Evolutionary conservation across 148 eudicot genomes (phyloP), one percentile per base, ranked within the genome.

Genomic region (Limonium bicolor): DNA sequence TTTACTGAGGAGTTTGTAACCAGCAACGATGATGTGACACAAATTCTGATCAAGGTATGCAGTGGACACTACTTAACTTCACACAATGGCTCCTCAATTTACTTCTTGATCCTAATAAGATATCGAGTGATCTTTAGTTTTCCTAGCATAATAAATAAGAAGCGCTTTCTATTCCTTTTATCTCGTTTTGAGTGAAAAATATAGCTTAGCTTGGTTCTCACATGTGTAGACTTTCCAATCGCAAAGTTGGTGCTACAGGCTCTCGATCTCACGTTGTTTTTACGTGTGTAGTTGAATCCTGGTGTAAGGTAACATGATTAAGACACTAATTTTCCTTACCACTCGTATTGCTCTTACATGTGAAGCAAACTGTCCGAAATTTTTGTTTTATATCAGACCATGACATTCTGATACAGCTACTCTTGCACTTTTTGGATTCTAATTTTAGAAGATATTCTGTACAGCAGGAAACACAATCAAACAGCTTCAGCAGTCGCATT

Each of bases 1-100:
- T 60, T 92, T 69, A 75, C 80, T n/a, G 99, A 92, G 72, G 99
- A 85, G 54, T 85, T 78, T 53, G 94, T 92, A 33, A 67, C 67
- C 36, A 65, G 86, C 62, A 78, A 69, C 47, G 95, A 85, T 56
- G 94, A 85, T 50, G 71, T 92, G 16, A 73, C 88, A 20, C 99
- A 92, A 59, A 65, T 85, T 58, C 28, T 92, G 52, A 67, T 82
- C 28, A 87, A 82, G 96, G 96, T 79, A 58, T 40, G 51, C 16
- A 17, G 23, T 24, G 14, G 28, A 52, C 10, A 20, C 11, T 40
- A 40, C 21, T 14, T 37, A 4, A 8, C 5, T 20, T 14, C 25
- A 20, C 44, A 20, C 7, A 24, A n/a, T n/a, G n/a, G n/a, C n/a
- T n/a, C n/a, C n/a, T 29, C 29, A 41, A n/a, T n/a, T n/a, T n/a